Conservation (phyloP, 768 basidiomycete genomes). For the Termitomyces sp. region DNA sequence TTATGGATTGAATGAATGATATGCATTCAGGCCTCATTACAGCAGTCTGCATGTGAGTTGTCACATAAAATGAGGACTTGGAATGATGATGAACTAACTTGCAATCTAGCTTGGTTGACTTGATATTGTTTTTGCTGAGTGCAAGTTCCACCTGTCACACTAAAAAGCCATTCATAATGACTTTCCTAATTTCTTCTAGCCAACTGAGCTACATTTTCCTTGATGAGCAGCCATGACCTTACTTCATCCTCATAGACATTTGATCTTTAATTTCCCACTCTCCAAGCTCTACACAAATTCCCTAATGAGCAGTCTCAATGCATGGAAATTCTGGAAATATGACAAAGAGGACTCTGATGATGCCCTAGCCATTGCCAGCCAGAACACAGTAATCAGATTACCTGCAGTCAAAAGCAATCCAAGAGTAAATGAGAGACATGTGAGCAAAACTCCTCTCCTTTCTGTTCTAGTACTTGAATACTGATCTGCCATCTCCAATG, state of each 20-base stretch:
- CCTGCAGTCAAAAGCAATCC: not conserved
- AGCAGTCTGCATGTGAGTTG: conserved; percentile 23
- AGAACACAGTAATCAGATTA: not conserved
- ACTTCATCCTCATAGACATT: conserved; percentile 23
- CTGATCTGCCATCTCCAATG: not conserved
- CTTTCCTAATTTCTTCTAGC: conserved; percentile 3
- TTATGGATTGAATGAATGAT: not conserved
- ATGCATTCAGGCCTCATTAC: conserved; percentile 19
- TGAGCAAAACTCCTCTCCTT: not conserved
- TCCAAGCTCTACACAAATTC: conserved; percentile 40
- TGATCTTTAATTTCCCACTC: conserved; percentile 35
- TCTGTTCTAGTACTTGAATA: not conserved
- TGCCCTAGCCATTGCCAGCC: not conserved
- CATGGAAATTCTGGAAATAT: conserved; percentile 27
- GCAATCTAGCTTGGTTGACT: conserved; percentile 18
- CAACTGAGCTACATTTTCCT: conserved; percentile 14
- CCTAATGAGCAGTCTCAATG: conserved; percentile 36
- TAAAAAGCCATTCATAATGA: not conserved
- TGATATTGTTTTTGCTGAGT: conserved; percentile 23
- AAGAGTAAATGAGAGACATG: not conserved
- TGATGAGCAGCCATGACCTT: not conserved
- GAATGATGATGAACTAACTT: not conserved
- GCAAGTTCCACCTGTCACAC: conserved; percentile 7
- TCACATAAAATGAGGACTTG: not conserved
- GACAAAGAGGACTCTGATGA: conserved; percentile 5